phyloP scores from a whole-genome alignment of 345 rosid genomes.

The Euphorbia peplus region DNA sequence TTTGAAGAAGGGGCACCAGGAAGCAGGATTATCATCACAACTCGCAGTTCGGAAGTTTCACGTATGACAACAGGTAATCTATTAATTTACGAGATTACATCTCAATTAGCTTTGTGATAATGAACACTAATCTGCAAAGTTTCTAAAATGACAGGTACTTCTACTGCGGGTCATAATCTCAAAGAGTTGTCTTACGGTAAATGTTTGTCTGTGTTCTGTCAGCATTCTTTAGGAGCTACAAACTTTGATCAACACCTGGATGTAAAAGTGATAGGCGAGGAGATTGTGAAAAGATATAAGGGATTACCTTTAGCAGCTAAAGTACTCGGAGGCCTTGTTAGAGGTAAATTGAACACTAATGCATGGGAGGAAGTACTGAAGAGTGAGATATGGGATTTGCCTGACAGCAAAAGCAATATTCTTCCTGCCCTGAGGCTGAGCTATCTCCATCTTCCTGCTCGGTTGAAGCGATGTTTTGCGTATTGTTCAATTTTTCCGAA shows the following conservation, averaged over 20 bases:
- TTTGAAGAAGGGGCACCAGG: not conserved
- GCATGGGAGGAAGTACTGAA: not conserved
- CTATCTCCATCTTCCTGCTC: conserved; percentile 20
- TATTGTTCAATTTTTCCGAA: conserved; percentile 13
- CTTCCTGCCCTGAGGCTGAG: conserved; percentile 28
- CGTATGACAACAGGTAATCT: not conserved
- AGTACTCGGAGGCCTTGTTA: not conserved
- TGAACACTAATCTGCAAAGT: not conserved
- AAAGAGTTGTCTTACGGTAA: conserved; percentile 8
- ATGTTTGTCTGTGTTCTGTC: not conserved
- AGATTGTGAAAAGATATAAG: not conserved
- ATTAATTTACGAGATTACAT: not conserved
- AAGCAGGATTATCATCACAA: conserved; percentile 5
- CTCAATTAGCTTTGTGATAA: not conserved
- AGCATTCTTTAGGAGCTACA: not conserved
- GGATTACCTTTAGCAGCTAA: conserved; percentile 1
- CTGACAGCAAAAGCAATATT: not conserved
- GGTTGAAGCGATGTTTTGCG: conserved; percentile 22
- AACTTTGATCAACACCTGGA: conserved; percentile 5
- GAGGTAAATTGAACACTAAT: not conserved
- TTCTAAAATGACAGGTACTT: not conserved
- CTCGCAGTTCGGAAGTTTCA: not conserved
- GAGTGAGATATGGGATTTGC: conserved; percentile 13
- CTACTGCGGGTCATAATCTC: not conserved
- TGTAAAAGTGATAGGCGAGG: not conserved